These are phyloP conservation scores for Camellia granthamiana DNA, from an alignment of 148 eudicot genomes.

Conservation along the genomic window DNA sequence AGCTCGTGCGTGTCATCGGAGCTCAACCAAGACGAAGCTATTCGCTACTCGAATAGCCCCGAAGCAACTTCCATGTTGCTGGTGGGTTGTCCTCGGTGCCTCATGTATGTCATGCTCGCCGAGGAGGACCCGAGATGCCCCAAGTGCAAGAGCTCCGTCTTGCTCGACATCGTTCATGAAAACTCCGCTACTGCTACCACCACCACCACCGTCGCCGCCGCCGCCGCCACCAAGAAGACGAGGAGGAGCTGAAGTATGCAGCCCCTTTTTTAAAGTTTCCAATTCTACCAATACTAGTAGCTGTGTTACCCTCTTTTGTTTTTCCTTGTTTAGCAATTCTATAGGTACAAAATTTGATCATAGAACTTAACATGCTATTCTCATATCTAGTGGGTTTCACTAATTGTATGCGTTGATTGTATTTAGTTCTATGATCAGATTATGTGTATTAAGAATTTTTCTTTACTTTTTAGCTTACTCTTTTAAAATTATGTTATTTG, in stretches of 20 bases:
- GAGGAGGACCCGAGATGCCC: slow-evolving; percentile 70
- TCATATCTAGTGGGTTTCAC: too few relatives aligned
- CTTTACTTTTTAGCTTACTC: background rate
- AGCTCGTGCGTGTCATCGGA: slow-evolving; percentile 72
- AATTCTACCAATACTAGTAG: background rate
- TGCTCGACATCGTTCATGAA: slow-evolving; percentile 52
- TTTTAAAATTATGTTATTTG: background rate
- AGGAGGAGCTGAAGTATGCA: slow-evolving; percentile 24
- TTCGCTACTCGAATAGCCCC: slow-evolving; percentile 33
- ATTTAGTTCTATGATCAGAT: too few relatives aligned
- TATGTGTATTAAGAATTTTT: background rate
- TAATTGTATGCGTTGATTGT: too few relatives aligned
- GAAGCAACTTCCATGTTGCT: slow-evolving; percentile 61
- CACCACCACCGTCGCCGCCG: slow-evolving; percentile 11
- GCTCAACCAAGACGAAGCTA: slow-evolving; percentile 19
- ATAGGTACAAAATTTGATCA: too few relatives aligned
- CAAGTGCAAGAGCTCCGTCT: slow-evolving; percentile 66
- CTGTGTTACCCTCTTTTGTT: background rate
- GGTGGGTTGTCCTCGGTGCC: slow-evolving; percentile 72
- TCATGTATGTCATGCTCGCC: slow-evolving; percentile 70
- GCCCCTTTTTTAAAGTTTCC: background rate
- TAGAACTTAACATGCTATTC: too few relatives aligned
- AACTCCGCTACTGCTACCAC: background rate
- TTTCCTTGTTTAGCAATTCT: background rate
- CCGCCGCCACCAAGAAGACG: slow-evolving; percentile 25